Percentiles rank a stretch among this genome's conserved stretches.
phyloP scores from a whole-genome alignment of 495 filamentous ascomycete genomes.

The Penicillium atrosanguineum region DNA sequence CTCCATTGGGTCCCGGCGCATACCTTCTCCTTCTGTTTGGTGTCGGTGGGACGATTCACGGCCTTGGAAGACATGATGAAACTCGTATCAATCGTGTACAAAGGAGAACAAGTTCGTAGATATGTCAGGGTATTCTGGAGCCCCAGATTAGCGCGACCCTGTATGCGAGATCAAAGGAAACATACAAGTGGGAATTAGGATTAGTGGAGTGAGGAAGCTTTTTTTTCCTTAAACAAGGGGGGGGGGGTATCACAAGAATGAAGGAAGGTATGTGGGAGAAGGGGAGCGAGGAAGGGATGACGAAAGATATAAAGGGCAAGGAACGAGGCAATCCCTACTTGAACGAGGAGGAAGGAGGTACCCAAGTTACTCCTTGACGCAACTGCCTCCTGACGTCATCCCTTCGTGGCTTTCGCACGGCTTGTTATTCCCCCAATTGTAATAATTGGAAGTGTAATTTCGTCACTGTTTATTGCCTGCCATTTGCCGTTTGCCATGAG shows the following conservation, averaged over 20 bases:
- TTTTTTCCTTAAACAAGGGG: conserved; percentile 19
- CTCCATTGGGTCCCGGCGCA: not conserved
- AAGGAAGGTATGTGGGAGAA: conserved; percentile 17
- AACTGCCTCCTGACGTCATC: conserved; percentile 5
- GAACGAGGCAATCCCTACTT: conserved; percentile 6
- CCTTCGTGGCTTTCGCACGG: not conserved
- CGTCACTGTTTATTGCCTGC: too few species aligned
- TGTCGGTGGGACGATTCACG: conserved; percentile 66
- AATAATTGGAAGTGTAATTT: not conserved
- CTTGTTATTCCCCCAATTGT: conserved; percentile 1
- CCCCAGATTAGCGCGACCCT: conserved; percentile 7
- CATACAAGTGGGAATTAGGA: conserved; percentile 17
- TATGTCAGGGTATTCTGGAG: conserved; percentile 13
- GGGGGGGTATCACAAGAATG: conserved; percentile 44
- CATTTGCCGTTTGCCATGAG: not conserved
- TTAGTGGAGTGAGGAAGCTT: conserved; percentile 9
- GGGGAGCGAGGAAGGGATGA: conserved; percentile 10
- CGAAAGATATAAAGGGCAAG: conserved; percentile 6
- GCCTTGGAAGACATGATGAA: conserved; percentile 38
- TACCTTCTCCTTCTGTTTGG: conserved; percentile 57
- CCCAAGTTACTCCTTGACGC: not conserved
- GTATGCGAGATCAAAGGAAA: conserved; percentile 20
- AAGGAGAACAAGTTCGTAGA: not conserved
- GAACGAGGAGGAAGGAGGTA: conserved; percentile 2
- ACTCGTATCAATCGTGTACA: conserved; percentile 6